A percentile compares a stretch with the other conserved stretches of the same genome.
Evolutionary conservation across 768 basidiomycete species (phyloP).

Genomic region (Kondoa subrosea): DNA sequence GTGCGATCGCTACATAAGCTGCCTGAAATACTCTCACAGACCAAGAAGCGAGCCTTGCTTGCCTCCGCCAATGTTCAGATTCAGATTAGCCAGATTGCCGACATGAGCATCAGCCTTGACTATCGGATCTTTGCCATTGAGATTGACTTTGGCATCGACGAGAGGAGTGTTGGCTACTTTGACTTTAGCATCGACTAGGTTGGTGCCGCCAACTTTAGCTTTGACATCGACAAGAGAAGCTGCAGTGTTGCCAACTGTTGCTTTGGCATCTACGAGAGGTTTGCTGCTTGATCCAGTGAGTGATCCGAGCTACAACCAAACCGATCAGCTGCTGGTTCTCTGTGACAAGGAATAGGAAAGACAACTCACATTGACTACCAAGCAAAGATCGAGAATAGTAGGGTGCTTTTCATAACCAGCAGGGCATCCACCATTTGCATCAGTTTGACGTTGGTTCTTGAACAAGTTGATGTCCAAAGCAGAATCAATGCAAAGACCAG

Average conservation of each 20-base stretch:
- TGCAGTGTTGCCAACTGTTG: not conserved
- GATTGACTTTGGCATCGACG: not conserved
- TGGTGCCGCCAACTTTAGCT: not conserved
- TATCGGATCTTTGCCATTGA: not conserved
- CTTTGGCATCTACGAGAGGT: not conserved
- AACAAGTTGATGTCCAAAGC: not conserved
- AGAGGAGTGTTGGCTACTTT: not conserved
- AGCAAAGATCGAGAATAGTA: slow-evolving; percentile 1
- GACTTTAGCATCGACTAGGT: not conserved
- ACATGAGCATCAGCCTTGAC: not conserved
- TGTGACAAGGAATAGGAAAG: not conserved
- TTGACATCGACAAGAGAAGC: not conserved
- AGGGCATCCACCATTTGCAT: not conserved
- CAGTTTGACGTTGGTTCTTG: slow-evolving; percentile 1
- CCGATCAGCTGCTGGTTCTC: not conserved
- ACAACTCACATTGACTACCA: slow-evolving; percentile 1
- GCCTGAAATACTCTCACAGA: not conserved
- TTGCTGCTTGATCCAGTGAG: not conserved
- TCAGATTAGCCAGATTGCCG: not conserved
- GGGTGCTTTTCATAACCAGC: not conserved
- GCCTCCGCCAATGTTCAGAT: not conserved
- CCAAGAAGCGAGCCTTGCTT: not conserved
- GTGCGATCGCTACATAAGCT: not conserved
- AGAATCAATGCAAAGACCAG: slow-evolving; percentile 5
- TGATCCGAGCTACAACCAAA: not conserved